Evolutionary conservation across 1,284 basidiomycete species (phyloP).

Genomic region (Pholiota adiposa): DNA sequence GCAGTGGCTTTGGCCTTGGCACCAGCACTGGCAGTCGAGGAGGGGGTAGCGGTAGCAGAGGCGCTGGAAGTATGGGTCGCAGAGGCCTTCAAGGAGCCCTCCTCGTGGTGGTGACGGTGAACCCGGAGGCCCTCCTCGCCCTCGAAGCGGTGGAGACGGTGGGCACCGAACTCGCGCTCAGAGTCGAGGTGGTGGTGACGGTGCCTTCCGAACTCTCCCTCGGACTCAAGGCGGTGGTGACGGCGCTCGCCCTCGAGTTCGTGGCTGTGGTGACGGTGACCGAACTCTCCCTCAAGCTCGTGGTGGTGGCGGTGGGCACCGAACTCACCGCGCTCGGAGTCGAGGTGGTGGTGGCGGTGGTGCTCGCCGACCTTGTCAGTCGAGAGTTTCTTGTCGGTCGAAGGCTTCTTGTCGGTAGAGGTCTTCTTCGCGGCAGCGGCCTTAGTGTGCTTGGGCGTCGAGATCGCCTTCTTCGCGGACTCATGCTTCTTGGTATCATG

Average conservation of each 20-base stretch:
- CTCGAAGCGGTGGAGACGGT: neutral
- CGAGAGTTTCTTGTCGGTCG: neutral
- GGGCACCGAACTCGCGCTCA: too few species aligned
- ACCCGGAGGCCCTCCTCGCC: neutral
- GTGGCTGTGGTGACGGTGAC: neutral
- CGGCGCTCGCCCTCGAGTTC: neutral
- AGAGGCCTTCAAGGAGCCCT: neutral
- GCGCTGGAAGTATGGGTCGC: neutral
- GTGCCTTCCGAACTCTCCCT: neutral
- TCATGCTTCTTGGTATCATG: neutral
- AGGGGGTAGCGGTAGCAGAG: neutral
- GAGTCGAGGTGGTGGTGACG: neutral
- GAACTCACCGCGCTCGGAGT: neutral
- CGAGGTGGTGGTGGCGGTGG: slow-evolving; percentile 1
- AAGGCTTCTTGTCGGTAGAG: neutral
- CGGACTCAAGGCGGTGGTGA: neutral
- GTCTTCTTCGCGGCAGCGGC: neutral
- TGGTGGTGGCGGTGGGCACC: neutral
- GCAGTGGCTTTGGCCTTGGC: slow-evolving; percentile 2
- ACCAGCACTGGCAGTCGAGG: neutral
- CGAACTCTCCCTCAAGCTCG: neutral
- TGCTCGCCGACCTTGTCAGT: neutral
- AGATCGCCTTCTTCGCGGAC: neutral
- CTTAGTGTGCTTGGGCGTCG: neutral
- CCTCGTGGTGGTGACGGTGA: neutral